A percentile compares a stretch with the other conserved stretches of the same genome.
Conservation (phyloP, 305 asterid genomes). For the Fraxinus greggii region DNA sequence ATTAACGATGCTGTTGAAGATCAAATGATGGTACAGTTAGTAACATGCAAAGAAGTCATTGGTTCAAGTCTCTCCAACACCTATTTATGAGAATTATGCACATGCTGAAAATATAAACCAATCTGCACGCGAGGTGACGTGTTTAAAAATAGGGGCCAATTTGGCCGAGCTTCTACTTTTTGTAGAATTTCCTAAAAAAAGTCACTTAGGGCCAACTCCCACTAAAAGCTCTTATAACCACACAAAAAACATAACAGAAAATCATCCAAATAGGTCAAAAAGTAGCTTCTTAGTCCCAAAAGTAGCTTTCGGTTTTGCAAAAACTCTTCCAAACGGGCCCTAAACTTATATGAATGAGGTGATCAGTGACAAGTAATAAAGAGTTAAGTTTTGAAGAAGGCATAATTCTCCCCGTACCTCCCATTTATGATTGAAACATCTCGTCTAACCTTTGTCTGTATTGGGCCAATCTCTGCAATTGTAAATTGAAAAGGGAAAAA, state of each 20-base stretch:
- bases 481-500: conserved; percentile 8
- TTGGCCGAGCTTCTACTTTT: not conserved
- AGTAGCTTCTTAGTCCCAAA: not conserved
- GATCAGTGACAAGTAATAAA: not conserved
- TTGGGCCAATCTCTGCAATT: conserved; percentile 69
- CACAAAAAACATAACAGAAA: not conserved
- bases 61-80: not conserved
- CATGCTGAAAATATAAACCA: not conserved
- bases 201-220: not conserved
- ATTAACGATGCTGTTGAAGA: not conserved
- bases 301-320: not conserved
- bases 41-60: not conserved
- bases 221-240: not conserved
- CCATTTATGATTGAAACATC: conserved; percentile 40
- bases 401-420: not conserved
- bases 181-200: not conserved
- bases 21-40: not conserved
- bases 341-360: not conserved
- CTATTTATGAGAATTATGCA: not conserved
- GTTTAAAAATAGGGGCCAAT: not conserved
- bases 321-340: not conserved
- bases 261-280: not conserved
- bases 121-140: not conserved
- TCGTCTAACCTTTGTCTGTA: conserved; percentile 84
- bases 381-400: not conserved